Conservation (phyloP, 331 rosid species). For the Dryas integrifolia region DNA sequence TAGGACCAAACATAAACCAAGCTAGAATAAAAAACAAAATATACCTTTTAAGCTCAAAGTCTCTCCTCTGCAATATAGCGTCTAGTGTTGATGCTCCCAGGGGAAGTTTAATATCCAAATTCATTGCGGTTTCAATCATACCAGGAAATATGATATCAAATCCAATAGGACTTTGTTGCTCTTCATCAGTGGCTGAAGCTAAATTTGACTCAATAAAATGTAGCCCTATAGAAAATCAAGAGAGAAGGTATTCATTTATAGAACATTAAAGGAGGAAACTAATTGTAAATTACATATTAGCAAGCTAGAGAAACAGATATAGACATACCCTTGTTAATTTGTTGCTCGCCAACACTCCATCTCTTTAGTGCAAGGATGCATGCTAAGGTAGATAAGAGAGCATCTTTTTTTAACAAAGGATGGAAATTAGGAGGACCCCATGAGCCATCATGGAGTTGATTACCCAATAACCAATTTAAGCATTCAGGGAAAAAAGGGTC, state of each 20-base stretch:
- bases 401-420: constrained; percentile 52
- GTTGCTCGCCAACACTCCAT: constrained; percentile 64
- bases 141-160: constrained; percentile 66
- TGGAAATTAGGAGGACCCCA: constrained; percentile 61
- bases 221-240: constrained; percentile 48
- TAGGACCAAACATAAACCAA: neutral
- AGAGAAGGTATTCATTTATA: constrained; percentile 1
- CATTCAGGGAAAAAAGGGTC: constrained; percentile 75
- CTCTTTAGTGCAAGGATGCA: constrained; percentile 64
- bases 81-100: constrained; percentile 39
- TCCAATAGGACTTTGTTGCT: constrained; percentile 67
- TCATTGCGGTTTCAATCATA: constrained; percentile 52
- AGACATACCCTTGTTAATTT: constrained; percentile 51
- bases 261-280: constrained; percentile 16
- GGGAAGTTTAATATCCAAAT: constrained; percentile 52
- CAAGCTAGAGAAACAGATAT: neutral
- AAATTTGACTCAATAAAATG: constrained; percentile 61
- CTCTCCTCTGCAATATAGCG: constrained; percentile 48
- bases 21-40: neutral
- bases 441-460: constrained; percentile 76
- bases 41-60: constrained; percentile 58
- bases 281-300: neutral
- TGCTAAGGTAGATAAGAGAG: constrained; percentile 73
- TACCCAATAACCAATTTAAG: constrained; percentile 62
- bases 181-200: constrained; percentile 55